Base-by-base conservation (phyloP, 306 rosid species). In the Lablab purpureus region DNA sequence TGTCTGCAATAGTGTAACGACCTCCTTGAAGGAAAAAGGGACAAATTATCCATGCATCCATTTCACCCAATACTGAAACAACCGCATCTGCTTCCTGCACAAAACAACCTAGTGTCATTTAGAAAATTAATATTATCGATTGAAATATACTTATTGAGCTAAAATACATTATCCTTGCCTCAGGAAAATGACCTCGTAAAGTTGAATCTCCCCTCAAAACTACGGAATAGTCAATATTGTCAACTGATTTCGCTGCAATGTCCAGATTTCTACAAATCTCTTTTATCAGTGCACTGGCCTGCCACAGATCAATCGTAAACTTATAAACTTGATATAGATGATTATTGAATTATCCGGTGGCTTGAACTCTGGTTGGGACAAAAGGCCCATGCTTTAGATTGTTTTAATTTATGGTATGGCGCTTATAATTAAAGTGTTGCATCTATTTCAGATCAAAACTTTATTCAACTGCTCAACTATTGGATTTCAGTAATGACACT, bases 121-220 rank as follows among this genome's bases (percentile, higher is more conserved):
- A 72, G 50, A 69, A 63, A 80, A 78, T 47, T 46, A 46, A 58
- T 41, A 79, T 64, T 75, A 67, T 58, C 72, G 56, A 30, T 34
- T 28, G 50, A 27, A 69, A 73, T 22, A 28, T 21, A 43, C 50
- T 67, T 62, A 15, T 12, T 66, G 47, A 52, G 54, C 41, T 74
- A 66, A 62, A 81, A 56, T 59, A 27, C 22, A 46, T 27, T 36
- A 75, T 80, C 59, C 94, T 90, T 90, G 89, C 99, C 91, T 94
- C 97, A 0, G 99, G 99, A 87, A 94, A 94, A 88, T 94, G 99
- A 51, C 99, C 99, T 70, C 97, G 93, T 82, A 94, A 86, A 55
- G 99, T 94, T 78, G 99, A 94, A 87, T 94, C 97, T 15, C 99
- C 99, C 87, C 99, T 91, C 83, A 92, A 87, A 92, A 94, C 97